Evolutionary conservation across 805 yeast species (phyloP).

Genomic region (Saccharomycopsis selenospora): DNA sequence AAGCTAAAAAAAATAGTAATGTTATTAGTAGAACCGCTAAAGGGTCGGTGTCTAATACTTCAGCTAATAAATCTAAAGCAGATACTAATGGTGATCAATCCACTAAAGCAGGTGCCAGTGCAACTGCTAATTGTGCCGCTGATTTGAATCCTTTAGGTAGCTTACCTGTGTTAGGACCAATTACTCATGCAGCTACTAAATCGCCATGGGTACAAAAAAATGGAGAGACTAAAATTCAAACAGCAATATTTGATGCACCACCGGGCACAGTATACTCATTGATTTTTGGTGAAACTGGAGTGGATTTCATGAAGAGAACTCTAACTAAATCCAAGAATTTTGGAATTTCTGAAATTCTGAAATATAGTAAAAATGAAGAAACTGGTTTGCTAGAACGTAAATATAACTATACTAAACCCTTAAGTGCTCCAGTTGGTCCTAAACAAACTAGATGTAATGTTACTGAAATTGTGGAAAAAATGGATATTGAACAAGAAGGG

Average conservation of each 20-base stretch:
- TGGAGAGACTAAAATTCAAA: conserved; percentile 49
- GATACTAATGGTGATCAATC: conserved; percentile 7
- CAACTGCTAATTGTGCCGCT: conserved; percentile 22
- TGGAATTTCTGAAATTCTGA: conserved; percentile 45
- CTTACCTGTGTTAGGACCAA: conserved; percentile 34
- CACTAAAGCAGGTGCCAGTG: conserved; percentile 21
- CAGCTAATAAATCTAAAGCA: not conserved
- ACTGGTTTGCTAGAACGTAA: conserved; percentile 33
- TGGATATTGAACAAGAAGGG: conserved; percentile 36
- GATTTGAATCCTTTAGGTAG: conserved; percentile 32
- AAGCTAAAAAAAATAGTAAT: too few relatives aligned
- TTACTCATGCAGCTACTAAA: conserved; percentile 38
- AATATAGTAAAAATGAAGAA: conserved; percentile 29
- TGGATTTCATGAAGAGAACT: conserved; percentile 36
- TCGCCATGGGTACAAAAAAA: conserved; percentile 36
- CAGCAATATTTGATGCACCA: conserved; percentile 52
- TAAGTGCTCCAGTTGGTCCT: conserved; percentile 65
- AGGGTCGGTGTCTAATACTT: too few relatives aligned
- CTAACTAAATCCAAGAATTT: conserved; percentile 57
- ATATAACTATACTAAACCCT: conserved; percentile 55
- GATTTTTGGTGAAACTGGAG: conserved; percentile 53
- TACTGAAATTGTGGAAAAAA: conserved; percentile 48
- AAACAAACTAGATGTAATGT: conserved; percentile 64
- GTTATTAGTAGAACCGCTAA: too few relatives aligned
- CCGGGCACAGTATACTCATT: conserved; percentile 51